Percentiles rank a stretch among this genome's conserved stretches.
phyloP scores from a whole-genome alignment of 2,329 filamentous ascomycete species.

The Neoscytalidium dimidiatum region DNA sequence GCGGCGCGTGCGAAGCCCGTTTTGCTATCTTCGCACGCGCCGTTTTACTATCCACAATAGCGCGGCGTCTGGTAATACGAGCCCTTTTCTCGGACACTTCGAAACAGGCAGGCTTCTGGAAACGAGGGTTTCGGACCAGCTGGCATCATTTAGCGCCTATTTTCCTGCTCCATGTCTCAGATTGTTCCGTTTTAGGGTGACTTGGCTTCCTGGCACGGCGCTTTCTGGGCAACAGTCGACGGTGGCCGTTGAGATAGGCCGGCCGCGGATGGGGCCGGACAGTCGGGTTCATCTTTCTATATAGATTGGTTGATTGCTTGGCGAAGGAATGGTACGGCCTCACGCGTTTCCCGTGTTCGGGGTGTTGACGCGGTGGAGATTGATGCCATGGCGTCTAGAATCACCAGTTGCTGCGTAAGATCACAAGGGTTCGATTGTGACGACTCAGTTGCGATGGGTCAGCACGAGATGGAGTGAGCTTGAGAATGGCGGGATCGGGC shows the following conservation, averaged over 20 bases:
- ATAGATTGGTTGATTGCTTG: not conserved
- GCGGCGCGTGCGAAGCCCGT: too few relatives aligned
- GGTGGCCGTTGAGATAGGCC: not conserved
- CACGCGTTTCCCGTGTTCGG: not conserved
- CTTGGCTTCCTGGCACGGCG: not conserved
- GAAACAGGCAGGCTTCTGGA: constrained; percentile 8
- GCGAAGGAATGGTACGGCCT: not conserved
- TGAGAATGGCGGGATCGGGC: not conserved
- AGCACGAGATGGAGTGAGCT: not conserved
- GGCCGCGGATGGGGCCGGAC: not conserved
- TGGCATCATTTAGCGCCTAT: not conserved
- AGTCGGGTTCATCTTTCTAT: not conserved
- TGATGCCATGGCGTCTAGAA: not conserved
- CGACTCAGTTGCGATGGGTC: not conserved
- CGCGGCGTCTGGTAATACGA: not conserved
- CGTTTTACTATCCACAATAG: not conserved
- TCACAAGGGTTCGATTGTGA: not conserved
- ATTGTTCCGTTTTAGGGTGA: not conserved
- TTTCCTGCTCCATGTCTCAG: not conserved
- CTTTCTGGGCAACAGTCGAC: not conserved
- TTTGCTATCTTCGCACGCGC: not conserved
- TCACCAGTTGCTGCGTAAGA: not conserved
- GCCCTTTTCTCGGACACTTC: not conserved
- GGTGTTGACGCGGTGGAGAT: not conserved
- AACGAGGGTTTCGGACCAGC: not conserved